Evolutionary conservation across 2,329 filamentous ascomycete species (phyloP), one percentile per base, ranked within the genome.

Genomic region (Alternaria gaisen): DNA sequence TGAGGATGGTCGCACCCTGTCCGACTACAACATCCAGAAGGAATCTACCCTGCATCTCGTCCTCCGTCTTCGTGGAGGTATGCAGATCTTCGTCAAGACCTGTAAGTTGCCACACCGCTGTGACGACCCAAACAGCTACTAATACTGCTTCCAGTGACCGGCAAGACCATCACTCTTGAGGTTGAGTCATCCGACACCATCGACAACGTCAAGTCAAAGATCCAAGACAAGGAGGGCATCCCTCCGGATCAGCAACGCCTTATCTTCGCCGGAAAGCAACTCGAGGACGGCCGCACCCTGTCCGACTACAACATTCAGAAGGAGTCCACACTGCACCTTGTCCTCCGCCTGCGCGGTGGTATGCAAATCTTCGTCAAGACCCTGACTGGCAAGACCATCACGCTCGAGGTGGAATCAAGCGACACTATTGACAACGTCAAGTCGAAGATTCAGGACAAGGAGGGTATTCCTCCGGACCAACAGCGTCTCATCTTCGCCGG

Each of bases 381-480:
- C 18, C 75, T 87, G 34, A 87, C 85, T 46, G 85, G 85, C 65
- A 87, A 89, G 83, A 89, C 87, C 65, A 89, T 89, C 78, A 89
- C 87, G 30, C 80, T 89, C 7, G 87, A 89, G 79, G 87, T 90
- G 8, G 87, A 89, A 78, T 87, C 85, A 16, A 91, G 88, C 1
- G 93, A 97, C 73, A 97, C 93, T 41, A 97, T 97, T 81, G 93
- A 97, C 85, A 97, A 97, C 65, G 94, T 97, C 40, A 97, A 97
- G 88, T 89, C 87, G 52, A 97, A 97, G 87, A 97, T 97, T 43
- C 94, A 97, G 81, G 94, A 97, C 77, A 97, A 97, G 88, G 94
- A 97, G 82, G 94, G 94, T 26, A 97, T 97, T 58, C 94, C 94
- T 47, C 94, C 94, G 11, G 94, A 97, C 77, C 94, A 98, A 82